Conservation (phyloP, 2,329 filamentous ascomycete genomes). For the Colletotrichum gloeosporioides region DNA sequence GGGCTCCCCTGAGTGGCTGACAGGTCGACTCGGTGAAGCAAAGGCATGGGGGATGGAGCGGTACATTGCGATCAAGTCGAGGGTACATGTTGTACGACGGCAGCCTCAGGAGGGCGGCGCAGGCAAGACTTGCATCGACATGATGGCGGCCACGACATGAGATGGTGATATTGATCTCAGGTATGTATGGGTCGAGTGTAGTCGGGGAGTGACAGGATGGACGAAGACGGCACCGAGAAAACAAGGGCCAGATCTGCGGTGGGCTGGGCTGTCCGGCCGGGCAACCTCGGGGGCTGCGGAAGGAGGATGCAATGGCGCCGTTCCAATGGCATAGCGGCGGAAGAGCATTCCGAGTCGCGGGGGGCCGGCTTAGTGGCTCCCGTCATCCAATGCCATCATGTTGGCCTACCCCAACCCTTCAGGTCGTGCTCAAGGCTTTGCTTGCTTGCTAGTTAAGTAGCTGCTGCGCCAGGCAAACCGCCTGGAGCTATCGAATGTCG, state of each 20-base stretch:
- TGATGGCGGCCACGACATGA: background rate
- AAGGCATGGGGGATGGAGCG: background rate
- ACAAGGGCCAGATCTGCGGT: background rate
- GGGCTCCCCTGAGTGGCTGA: slow-evolving; percentile 7
- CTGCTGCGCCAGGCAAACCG: background rate
- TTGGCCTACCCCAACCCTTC: background rate
- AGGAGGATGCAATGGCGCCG: background rate
- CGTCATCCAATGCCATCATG: background rate
- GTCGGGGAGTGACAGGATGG: background rate
- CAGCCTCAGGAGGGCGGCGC: background rate
- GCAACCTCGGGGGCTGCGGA: background rate
- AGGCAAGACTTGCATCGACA: background rate
- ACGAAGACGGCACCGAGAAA: background rate
- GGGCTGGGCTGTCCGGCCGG: background rate
- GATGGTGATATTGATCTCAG: background rate
- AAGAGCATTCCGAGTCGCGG: background rate
- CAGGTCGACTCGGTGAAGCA: slow-evolving; percentile 15
- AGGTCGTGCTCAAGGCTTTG: background rate
- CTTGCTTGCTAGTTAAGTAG: background rate
- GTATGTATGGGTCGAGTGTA: background rate
- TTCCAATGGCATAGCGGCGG: background rate
- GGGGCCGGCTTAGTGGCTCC: background rate
- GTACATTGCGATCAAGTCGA: slow-evolving; percentile 2
- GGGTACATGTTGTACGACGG: slow-evolving; percentile 3
- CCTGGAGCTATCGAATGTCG: background rate